Evolutionary conservation across 2,329 filamentous ascomycete genomes (phyloP).

Genomic region (Ilyonectria mors-panacis): DNA sequence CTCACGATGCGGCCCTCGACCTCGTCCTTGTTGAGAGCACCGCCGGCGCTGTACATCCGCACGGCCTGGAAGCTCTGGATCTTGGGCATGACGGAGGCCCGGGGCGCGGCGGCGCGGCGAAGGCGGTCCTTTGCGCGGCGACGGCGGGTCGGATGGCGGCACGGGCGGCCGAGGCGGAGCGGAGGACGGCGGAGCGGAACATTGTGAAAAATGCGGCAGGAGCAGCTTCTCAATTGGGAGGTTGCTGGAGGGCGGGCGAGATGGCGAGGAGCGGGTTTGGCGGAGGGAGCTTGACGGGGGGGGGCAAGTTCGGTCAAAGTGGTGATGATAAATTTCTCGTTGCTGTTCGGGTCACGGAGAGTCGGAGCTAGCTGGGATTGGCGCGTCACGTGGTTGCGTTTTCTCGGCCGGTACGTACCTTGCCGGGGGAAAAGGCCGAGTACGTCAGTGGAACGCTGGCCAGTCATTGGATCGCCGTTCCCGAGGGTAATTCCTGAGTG

Average conservation of each 20-base stretch:
- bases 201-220: slow-evolving; percentile 63
- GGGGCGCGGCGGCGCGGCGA: slow-evolving; percentile 67
- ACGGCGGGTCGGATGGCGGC: slow-evolving; percentile 65
- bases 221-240: slow-evolving; percentile 15
- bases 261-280: slow-evolving; percentile 28
- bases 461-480: slow-evolving; percentile 31
- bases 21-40: slow-evolving; percentile 84
- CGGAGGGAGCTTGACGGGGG: background rate
- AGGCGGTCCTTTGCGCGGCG: slow-evolving; percentile 73
- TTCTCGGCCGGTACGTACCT: slow-evolving; percentile 10
- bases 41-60: slow-evolving; percentile 89
- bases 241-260: slow-evolving; percentile 8
- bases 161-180: slow-evolving; percentile 79
- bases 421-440: background rate
- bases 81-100: slow-evolving; percentile 72
- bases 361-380: slow-evolving; percentile 50
- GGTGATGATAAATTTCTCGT: slow-evolving; percentile 65
- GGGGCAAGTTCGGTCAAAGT: slow-evolving; percentile 14
- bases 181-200: slow-evolving; percentile 91
- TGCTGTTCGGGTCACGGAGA: slow-evolving; percentile 46
- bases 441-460: slow-evolving; percentile 36
- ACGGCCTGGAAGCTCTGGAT: slow-evolving; percentile 77
- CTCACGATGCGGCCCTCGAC: slow-evolving; percentile 94
- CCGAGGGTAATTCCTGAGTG: slow-evolving; percentile 30
- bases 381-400: slow-evolving; percentile 45